Base-by-base conservation (phyloP, 768 basidiomycete species). In the Fomitopsis pulvina region DNA sequence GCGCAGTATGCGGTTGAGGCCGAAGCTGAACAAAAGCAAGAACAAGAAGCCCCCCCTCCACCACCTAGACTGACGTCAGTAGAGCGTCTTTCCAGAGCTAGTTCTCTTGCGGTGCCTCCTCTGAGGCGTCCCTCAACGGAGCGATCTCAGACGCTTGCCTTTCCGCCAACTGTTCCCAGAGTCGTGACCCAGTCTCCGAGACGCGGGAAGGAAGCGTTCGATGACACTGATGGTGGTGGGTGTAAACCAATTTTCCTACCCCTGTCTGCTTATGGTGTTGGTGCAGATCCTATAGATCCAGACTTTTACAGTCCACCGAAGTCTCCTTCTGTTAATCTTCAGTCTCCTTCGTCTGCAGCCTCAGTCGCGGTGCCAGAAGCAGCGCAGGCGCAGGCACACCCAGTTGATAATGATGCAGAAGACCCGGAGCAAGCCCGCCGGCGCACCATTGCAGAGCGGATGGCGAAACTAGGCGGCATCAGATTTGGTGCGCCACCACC, bases 381-480 rank as follows among this genome's bases (percentile, higher is more conserved):
- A 11, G 25, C 39, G 16, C 27, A 43, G 7, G 40, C 24, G 12
- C 39, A 51, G 24, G 38, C 40, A 14, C 26, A 34, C 39, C 25
- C 48, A n/a, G 41, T 4, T 5, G 41, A 43, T n/a, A 51, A 52
- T 14, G 74, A 77, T 45, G 70, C 70, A 1, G 78, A 78, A 49
- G 75, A 79, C 21, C 67, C 64, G 8, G 74, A 72, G 20, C 60
- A 64, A 10, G 55, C 66, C 2, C 74, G 83, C 42, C 77, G 83
- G 21, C 75, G 74, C 26, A 87, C 87, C 1, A 88, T 96, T 30
- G 91, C 92, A 1, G 92, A 95, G 51, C 78, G 93, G n/a, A 94
- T 96, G 92, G 92, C 92, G 1, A 90, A 83, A 60, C 72, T 96
- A 0, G 91, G 93, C 14, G 90, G 88, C 2, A 83, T 95, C 61